Evolutionary conservation across 306 rosid species (phyloP), one percentile per base, ranked within the genome.

Genomic region (Quercus bicolor): DNA sequence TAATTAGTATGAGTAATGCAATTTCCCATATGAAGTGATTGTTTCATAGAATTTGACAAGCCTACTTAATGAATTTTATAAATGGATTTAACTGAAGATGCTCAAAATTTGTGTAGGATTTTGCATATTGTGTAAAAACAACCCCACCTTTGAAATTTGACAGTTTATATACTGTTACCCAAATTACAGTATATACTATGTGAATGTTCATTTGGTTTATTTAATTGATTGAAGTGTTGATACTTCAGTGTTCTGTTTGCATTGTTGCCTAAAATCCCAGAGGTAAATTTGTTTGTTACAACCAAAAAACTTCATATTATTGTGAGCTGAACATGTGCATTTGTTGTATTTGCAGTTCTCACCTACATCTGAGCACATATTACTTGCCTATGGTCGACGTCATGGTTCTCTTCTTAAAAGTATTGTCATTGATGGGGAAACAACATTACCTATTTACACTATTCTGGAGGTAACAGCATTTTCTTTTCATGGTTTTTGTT

Each of bases 391-490:
- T 79, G 91, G 91, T 74, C 87, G 91, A 15, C 89, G 82, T 20
- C 87, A 85, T 23, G 80, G 86, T 62, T 85, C 90, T 73, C 90
- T 89, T 85, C 84, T 84, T 83, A 96, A 91, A 84, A 91, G 94
- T 82, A 86, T 96, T 75, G 94, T 93, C 68, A 92, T 93, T 78
- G 98, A 96, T 79, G 98, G 97, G 64, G 98, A 96, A 87, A 87
- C 96, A 75, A 96, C 99, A 1, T 83, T 91, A 69, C 99, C 99
- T 76, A 89, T 93, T 77, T 96, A 96, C 78, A 96, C 99, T 70
- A 93, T 96, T 73, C 87, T 96, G 85, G 99, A 96, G 99, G 99
- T 96, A 86, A 33, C 28, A 37, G 62, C 84, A 70, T 62, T 56
- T 43, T 79, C n/a, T 12, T 19, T 18, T 23, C 52, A 4, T 66